Evolutionary conservation across 129 eudicot genomes (phyloP).

Genomic region (Flaveria brownii): DNA sequence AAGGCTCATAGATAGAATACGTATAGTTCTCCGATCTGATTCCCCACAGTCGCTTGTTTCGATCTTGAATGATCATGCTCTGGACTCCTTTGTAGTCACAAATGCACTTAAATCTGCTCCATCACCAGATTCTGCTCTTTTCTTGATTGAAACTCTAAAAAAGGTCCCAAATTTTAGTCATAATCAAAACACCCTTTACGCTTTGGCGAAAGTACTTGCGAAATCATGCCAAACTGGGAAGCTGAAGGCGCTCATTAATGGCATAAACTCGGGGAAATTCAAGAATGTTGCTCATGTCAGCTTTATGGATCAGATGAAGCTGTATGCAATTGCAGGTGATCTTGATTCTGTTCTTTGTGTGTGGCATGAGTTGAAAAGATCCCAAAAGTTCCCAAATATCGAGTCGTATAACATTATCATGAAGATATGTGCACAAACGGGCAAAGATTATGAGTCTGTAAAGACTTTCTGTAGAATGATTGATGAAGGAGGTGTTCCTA

Average conservation of each 20-base stretch:
- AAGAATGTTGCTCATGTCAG: conserved; percentile 54
- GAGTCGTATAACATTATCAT: conserved; percentile 79
- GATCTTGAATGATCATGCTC: conserved; percentile 50
- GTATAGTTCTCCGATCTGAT: conserved; percentile 53
- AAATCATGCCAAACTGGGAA: conserved; percentile 47
- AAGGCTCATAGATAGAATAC: conserved; percentile 65
- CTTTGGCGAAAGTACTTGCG: conserved; percentile 76
- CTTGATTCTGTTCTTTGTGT: conserved; percentile 57
- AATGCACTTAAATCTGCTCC: conserved; percentile 79
- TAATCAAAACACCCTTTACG: conserved; percentile 63
- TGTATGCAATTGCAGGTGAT: conserved; percentile 70
- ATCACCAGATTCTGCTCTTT: conserved; percentile 69
- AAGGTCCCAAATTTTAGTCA: conserved; percentile 57
- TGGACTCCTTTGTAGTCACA: conserved; percentile 83
- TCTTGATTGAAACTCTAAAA: conserved; percentile 60
- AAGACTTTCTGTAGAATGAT: conserved; percentile 57
- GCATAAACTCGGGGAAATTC: conserved; percentile 68
- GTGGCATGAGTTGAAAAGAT: conserved; percentile 67
- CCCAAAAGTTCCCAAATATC: conserved; percentile 50
- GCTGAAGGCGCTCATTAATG: conserved; percentile 59
- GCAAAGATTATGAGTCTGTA: conserved; percentile 67
- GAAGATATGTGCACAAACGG: conserved; percentile 57
- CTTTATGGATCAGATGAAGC: conserved; percentile 72
- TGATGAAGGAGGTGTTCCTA: conserved; percentile 76
- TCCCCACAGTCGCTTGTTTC: conserved; percentile 46